Evolutionary conservation across 768 basidiomycete genomes (phyloP).

Genomic region (Termitomyces bulborhizus): DNA sequence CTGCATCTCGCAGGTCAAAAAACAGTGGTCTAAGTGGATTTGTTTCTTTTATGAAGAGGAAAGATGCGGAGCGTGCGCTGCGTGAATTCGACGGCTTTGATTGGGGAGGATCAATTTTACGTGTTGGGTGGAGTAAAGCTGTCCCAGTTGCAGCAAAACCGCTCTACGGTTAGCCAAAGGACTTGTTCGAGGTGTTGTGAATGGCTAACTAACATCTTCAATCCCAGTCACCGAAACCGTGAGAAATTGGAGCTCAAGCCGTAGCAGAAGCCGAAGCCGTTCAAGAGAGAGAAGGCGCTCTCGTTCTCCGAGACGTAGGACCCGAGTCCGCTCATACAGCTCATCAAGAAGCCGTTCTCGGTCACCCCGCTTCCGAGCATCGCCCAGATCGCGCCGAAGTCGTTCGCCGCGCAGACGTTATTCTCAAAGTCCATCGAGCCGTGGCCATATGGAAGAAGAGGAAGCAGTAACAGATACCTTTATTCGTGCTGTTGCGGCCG

Average conservation of each 20-base stretch:
- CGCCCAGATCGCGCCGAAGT: conserved; percentile 31
- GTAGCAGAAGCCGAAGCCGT: conserved; percentile 34
- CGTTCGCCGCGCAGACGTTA: conserved; percentile 43
- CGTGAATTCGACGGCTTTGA: conserved; percentile 90
- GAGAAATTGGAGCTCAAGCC: conserved; percentile 15
- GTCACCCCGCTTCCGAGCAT: conserved; percentile 29
- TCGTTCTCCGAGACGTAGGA: conserved; percentile 31
- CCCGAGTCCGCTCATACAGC: conserved; percentile 42
- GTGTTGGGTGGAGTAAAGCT: conserved; percentile 97
- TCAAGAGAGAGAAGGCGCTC: conserved; percentile 35
- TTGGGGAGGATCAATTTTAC: conserved; percentile 85
- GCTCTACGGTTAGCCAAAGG: conserved; percentile 61
- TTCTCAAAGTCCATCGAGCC: conserved; percentile 46
- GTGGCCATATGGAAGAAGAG: conserved; percentile 44
- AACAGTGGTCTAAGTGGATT: conserved; percentile 87
- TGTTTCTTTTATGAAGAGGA: conserved; percentile 92
- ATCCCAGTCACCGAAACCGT: conserved; percentile 13
- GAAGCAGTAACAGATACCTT: conserved; percentile 78
- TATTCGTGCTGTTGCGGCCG: conserved; percentile 79
- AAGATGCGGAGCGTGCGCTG: conserved; percentile 84
- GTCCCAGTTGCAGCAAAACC: conserved; percentile 78
- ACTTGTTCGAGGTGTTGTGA: neutral
- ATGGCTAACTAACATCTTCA: neutral
- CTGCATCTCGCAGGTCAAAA: conserved; percentile 60
- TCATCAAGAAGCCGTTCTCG: conserved; percentile 42